Evolutionary conservation across 1,284 basidiomycete species (phyloP).

Genomic region (Trichosporon coremiiforme): DNA sequence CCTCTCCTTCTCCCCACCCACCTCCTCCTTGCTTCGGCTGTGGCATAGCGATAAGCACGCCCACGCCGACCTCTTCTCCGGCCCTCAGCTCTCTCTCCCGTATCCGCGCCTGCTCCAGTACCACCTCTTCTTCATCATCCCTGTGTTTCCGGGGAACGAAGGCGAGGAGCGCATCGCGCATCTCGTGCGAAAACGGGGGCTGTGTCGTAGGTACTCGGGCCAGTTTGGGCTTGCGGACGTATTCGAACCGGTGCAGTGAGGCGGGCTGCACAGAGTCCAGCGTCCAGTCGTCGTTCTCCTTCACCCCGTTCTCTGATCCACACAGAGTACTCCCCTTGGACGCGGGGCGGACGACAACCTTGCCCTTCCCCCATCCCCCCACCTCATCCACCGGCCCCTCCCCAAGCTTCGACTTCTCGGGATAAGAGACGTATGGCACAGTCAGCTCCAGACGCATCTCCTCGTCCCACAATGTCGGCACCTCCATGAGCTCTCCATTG

Average conservation of each 20-base stretch:
- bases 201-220: neutral
- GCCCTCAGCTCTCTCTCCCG: slow-evolving; percentile 17
- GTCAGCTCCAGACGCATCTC: slow-evolving; percentile 38
- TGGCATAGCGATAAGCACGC: slow-evolving; percentile 51
- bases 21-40: slow-evolving; percentile 28
- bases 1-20: slow-evolving; percentile 21
- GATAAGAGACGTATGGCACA: neutral
- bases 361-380: too few species aligned
- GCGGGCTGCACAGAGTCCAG: neutral
- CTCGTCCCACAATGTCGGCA: slow-evolving; percentile 49
- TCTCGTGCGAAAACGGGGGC: slow-evolving; percentile 14
- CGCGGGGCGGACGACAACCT: too few species aligned
- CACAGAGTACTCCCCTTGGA: neutral
- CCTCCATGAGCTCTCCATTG: slow-evolving; percentile 28
- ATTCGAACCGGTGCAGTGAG: neutral
- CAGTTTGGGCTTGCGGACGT: neutral
- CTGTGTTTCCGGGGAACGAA: slow-evolving; percentile 16
- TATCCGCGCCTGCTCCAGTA: neutral
- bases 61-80: slow-evolving; percentile 41
- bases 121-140: neutral
- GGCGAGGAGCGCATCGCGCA: slow-evolving; percentile 19
- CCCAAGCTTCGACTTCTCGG: neutral
- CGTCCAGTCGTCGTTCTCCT: neutral
- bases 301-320: slow-evolving; percentile 20
- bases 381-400: too few species aligned